Percentiles rank a stretch among this genome's conserved stretches.
phyloP scores from a whole-genome alignment of 1,139 yeast species.

The Taphrina sp. region DNA sequence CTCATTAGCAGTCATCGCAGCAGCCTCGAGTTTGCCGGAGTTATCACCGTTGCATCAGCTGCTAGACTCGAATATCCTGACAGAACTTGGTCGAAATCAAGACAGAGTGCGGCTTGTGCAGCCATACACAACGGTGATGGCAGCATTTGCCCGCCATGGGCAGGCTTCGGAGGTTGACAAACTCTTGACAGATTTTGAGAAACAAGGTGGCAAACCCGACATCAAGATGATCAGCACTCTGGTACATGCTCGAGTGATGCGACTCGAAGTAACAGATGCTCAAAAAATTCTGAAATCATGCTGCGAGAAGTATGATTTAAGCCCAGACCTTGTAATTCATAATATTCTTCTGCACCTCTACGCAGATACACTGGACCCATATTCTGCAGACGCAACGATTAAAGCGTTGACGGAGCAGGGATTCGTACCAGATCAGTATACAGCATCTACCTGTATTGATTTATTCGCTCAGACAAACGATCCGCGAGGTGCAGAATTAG shows the following conservation, averaged over 20 bases:
- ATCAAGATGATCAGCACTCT: conserved; percentile 17
- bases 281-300: background rate
- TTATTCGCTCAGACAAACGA: conserved; percentile 20
- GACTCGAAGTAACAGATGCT: conserved; percentile 14
- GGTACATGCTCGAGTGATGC: conserved; percentile 16
- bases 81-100: background rate
- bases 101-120: background rate
- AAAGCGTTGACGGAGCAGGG: conserved; percentile 12
- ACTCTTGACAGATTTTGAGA: conserved; percentile 3
- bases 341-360: conserved; percentile 22
- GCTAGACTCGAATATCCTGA: background rate
- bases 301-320: conserved; percentile 1
- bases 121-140: conserved; percentile 19
- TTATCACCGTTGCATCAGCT: background rate
- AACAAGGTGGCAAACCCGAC: conserved; percentile 5
- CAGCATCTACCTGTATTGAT: conserved; percentile 25
- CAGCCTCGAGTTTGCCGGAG: background rate
- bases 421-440: background rate
- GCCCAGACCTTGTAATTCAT: conserved; percentile 21
- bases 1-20: background rate
- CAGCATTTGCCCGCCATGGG: conserved; percentile 16
- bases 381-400: conserved; percentile 1
- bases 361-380: conserved; percentile 7
- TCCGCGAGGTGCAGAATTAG: conserved; percentile 17
- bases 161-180: conserved; percentile 10